phyloP scores from a whole-genome alignment of 352 stramenopile genomes.

The Phytophthora kernoviae region DNA sequence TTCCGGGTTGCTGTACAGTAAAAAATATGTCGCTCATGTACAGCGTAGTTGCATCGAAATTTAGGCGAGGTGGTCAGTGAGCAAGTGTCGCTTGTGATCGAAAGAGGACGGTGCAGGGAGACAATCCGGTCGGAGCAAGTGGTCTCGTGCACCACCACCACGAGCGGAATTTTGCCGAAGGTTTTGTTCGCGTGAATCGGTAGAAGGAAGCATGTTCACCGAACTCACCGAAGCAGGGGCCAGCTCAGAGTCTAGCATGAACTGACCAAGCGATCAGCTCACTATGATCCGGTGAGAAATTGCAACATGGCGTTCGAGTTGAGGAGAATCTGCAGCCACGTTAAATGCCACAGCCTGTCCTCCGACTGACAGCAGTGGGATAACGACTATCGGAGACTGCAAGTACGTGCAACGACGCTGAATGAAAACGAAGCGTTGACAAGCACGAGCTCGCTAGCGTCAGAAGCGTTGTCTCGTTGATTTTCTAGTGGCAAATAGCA shows the following conservation, averaged over 20 bases:
- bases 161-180: constrained; percentile 7
- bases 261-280: neutral
- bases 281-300: constrained; percentile 2
- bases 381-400: neutral
- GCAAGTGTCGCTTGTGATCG: neutral
- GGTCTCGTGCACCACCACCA: constrained; percentile 1
- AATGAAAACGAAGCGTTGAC: neutral
- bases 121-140: constrained; percentile 11
- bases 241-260: neutral
- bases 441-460: too few relatives aligned
- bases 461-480: neutral
- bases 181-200: constrained; percentile 14
- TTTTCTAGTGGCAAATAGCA: neutral
- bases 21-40: neutral
- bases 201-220: constrained; percentile 27
- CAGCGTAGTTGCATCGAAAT: constrained; percentile 1
- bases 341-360: neutral
- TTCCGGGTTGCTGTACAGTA: neutral
- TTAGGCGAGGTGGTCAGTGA: neutral
- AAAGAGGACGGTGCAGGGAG: neutral
- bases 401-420: neutral
- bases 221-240: constrained; percentile 13
- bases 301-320: neutral
- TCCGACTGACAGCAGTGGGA: constrained; percentile 12
- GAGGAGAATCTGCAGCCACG: neutral